These are phyloP conservation scores for Theileria annulata DNA, from an alignment of 169 alveolate genomes.

Conservation along the genomic window DNA sequence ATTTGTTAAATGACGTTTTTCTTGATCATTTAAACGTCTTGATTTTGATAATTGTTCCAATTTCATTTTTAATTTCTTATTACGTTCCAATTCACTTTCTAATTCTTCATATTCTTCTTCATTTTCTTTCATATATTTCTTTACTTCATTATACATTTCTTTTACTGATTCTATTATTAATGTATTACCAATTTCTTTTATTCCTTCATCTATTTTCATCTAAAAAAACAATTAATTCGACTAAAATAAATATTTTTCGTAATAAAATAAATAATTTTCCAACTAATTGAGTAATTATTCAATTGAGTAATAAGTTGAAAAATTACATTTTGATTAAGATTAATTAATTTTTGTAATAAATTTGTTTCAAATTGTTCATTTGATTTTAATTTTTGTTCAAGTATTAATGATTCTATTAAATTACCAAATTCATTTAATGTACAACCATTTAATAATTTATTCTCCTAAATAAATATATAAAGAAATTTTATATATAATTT, in stretches of 20 bases:
- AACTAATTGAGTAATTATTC: no score
- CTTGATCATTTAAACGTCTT: slow-evolving; percentile 29
- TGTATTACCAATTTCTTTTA: slow-evolving; percentile 45
- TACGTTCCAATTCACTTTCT: slow-evolving; percentile 32
- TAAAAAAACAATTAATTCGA: no score
- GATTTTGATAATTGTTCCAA: slow-evolving; percentile 15
- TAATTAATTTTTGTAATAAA: slow-evolving; percentile 8
- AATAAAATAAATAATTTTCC: no score
- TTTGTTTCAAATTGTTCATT: slow-evolving; percentile 7
- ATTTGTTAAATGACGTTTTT: neutral
- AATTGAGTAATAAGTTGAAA: no score
- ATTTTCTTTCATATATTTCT: slow-evolving; percentile 25
- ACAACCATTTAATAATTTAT: slow-evolving; percentile 49
- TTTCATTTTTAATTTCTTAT: slow-evolving; percentile 5
- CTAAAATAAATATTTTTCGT: no score
- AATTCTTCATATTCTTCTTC: slow-evolving; percentile 16
- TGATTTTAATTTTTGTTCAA: slow-evolving; percentile 29
- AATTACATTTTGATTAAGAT: neutral
- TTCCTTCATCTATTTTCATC: no score
- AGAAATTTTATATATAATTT: no score
- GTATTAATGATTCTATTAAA: slow-evolving; percentile 40
- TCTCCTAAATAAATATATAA: slow-evolving; percentile 9
- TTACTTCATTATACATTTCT: slow-evolving; percentile 16
- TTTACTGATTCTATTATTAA: slow-evolving; percentile 1
- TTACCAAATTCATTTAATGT: slow-evolving; percentile 53